A percentile compares a stretch with the other conserved stretches of the same genome.
Conservation (phyloP, 164 flowering plant species). For the Vitis cinerea region DNA sequence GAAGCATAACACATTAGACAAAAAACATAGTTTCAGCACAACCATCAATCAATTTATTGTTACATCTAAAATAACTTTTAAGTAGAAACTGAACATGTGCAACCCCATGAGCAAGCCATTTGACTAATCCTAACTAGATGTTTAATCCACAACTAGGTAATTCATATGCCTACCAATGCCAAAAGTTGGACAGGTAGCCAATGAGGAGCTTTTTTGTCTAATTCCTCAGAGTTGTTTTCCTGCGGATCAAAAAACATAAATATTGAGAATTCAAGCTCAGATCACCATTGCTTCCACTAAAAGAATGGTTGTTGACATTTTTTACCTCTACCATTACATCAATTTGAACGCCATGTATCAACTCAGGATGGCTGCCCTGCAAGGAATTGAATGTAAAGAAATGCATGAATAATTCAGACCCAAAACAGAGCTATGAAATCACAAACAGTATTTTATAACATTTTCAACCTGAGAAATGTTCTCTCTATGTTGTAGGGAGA, state of each 20-base stretch:
- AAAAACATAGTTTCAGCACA: no score
- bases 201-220: conserved; percentile 26
- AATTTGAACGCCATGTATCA: conserved; percentile 69
- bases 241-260: conserved; percentile 17
- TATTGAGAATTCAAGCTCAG: neutral
- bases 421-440: conserved; percentile 2
- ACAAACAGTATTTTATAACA: neutral
- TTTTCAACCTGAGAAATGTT: conserved; percentile 37
- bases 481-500: conserved; percentile 39
- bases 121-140: neutral
- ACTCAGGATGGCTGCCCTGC: conserved; percentile 46
- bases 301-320: neutral
- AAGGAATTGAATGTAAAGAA: conserved; percentile 13
- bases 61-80: no score
- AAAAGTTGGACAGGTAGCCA: conserved; percentile 62
- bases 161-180: conserved; percentile 44
- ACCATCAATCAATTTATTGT: no score
- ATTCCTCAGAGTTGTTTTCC: conserved; percentile 16
- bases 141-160: neutral
- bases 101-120: no score
- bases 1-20: no score
- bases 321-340: conserved; percentile 77
- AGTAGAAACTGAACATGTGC: no score
- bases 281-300: neutral
- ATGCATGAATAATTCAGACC: conserved; percentile 1